Percentiles rank a stretch among this genome's conserved stretches.
Evolutionary conservation across 2,329 filamentous ascomycete species (phyloP).

Genomic region (Pseudogymnoascus sp.): DNA sequence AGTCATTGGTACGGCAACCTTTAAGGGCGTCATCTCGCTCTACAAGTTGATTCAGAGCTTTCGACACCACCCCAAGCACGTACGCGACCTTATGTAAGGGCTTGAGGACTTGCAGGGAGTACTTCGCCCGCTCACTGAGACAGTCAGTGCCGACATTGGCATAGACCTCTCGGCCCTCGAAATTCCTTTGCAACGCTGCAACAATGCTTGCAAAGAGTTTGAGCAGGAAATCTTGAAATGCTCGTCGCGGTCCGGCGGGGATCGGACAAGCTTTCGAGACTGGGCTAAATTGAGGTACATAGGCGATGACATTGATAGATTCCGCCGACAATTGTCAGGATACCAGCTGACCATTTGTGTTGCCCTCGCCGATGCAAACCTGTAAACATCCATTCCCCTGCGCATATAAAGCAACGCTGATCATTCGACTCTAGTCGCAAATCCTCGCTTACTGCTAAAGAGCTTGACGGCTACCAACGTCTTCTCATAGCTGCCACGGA

Average conservation of each 20-base stretch:
- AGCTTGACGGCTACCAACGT: conserved; percentile 28
- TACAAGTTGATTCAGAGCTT: conserved; percentile 34
- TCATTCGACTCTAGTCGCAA: conserved; percentile 24
- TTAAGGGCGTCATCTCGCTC: conserved; percentile 24
- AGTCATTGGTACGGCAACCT: neutral
- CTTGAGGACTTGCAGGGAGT: conserved; percentile 33
- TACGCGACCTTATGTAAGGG: conserved; percentile 38
- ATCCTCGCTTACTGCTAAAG: conserved; percentile 26
- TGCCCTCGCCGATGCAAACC: conserved; percentile 34
- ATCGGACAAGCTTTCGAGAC: conserved; percentile 36
- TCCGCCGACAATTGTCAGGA: conserved; percentile 32
- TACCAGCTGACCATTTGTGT: conserved; percentile 38
- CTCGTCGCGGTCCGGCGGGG: conserved; percentile 28
- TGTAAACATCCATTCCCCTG: conserved; percentile 29
- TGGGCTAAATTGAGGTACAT: conserved; percentile 40
- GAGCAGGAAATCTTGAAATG: conserved; percentile 32
- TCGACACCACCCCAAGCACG: conserved; percentile 30
- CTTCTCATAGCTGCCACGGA: conserved; percentile 29
- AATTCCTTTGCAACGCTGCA: conserved; percentile 35
- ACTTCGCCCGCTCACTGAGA: conserved; percentile 28
- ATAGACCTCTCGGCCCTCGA: conserved; percentile 28
- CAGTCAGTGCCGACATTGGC: conserved; percentile 19
- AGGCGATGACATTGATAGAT: conserved; percentile 37
- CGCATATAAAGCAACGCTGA: conserved; percentile 13
- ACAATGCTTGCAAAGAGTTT: conserved; percentile 38